These are phyloP conservation scores for Lepraria neglecta DNA, from an alignment of 495 filamentous ascomycete species.

Conservation along the genomic window DNA sequence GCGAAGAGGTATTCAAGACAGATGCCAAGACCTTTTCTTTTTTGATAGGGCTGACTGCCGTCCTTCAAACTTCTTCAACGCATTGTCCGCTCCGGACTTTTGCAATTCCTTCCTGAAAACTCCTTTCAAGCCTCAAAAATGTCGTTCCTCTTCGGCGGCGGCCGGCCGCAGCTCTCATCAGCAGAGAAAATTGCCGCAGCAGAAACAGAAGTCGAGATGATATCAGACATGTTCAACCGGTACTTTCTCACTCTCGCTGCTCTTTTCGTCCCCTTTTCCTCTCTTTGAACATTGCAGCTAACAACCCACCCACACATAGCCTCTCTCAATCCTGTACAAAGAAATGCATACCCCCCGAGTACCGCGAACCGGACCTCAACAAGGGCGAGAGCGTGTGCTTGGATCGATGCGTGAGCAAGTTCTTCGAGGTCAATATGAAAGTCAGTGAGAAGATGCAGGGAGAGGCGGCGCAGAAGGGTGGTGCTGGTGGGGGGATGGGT, in stretches of 20 bases:
- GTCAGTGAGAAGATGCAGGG: conserved; percentile 77
- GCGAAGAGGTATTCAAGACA: too few relatives aligned
- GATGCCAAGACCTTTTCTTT: conserved; percentile 6
- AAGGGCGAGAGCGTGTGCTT: conserved; percentile 98
- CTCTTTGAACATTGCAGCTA: neutral
- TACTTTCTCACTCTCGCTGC: conserved; percentile 36
- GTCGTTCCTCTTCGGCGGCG: conserved; percentile 92
- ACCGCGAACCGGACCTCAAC: conserved; percentile 91
- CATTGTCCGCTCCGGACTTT: neutral
- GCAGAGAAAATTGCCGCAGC: conserved; percentile 93
- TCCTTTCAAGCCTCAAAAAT: conserved; percentile 46
- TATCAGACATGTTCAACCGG: conserved; percentile 95
- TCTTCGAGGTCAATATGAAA: conserved; percentile 97
- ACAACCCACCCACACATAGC: conserved; percentile 38
- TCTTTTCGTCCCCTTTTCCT: neutral
- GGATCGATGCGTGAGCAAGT: conserved; percentile 92
- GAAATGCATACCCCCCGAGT: conserved; percentile 86
- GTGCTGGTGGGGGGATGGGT: conserved; percentile 36
- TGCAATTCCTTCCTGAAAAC: neutral
- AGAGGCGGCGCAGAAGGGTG: conserved; percentile 49
- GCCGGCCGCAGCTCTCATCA: conserved; percentile 76
- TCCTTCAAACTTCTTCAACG: neutral
- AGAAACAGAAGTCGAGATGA: conserved; percentile 86
- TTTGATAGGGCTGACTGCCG: conserved; percentile 12
- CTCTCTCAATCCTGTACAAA: conserved; percentile 79